Conservation (phyloP, 2,329 filamentous ascomycete species). For the Monilinia polystroma region DNA sequence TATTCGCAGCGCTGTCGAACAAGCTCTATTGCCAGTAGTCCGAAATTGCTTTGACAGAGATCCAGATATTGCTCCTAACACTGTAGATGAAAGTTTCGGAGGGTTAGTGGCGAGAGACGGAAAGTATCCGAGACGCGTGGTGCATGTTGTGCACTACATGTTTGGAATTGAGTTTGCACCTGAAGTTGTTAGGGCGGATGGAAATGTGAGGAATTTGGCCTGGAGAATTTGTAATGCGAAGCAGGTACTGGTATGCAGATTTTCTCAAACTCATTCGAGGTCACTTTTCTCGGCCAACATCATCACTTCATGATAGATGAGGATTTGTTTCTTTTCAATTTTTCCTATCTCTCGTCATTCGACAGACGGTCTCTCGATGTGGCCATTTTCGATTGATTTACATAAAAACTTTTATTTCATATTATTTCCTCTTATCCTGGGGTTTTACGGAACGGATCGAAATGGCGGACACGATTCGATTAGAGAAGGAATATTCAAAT, state of each 20-base stretch:
- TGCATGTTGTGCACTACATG: conserved; percentile 95
- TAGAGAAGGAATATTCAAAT: neutral
- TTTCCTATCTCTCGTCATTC: neutral
- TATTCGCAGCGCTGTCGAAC: conserved; percentile 70
- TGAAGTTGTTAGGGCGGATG: conserved; percentile 88
- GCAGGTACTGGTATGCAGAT: conserved; percentile 70
- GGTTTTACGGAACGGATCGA: neutral
- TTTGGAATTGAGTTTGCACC: conserved; percentile 95
- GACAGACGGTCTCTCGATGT: neutral
- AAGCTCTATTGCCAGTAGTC: conserved; percentile 75
- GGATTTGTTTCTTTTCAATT: conserved; percentile 41
- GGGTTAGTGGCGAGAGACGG: conserved; percentile 79
- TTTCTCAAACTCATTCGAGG: conserved; percentile 12
- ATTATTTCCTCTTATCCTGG: neutral
- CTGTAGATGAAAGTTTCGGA: conserved; percentile 79
- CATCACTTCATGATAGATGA: conserved; percentile 26
- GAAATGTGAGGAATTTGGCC: conserved; percentile 83
- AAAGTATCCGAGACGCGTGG: conserved; percentile 85
- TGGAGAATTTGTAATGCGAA: conserved; percentile 97
- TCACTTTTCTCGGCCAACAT: neutral
- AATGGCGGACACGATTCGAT: neutral
- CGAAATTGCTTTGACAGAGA: conserved; percentile 92
- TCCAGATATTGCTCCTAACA: conserved; percentile 82
- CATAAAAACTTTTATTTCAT: neutral
- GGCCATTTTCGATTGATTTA: neutral